Evolutionary conservation across 805 yeast genomes (phyloP).

Genomic region (Clavispora fructus): DNA sequence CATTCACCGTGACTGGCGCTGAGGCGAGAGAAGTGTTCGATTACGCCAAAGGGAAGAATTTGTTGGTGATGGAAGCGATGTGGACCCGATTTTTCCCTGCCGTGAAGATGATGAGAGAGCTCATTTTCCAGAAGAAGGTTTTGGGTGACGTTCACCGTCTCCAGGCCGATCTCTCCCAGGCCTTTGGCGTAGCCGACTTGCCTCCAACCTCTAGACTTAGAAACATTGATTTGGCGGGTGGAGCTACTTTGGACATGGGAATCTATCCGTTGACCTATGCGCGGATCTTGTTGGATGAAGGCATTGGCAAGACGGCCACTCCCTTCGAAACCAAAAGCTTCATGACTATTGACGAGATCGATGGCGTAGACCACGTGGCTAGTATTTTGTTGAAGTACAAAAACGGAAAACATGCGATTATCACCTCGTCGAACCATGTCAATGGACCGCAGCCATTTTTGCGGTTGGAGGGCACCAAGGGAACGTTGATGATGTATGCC

Average conservation of each 20-base stretch:
- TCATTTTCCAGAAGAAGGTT: constrained; percentile 34
- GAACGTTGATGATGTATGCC: constrained; percentile 24
- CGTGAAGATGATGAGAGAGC: constrained; percentile 26
- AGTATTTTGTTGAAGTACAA: constrained; percentile 33
- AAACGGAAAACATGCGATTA: constrained; percentile 38
- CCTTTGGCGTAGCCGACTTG: constrained; percentile 27
- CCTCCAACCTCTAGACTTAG: constrained; percentile 30
- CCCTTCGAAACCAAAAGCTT: constrained; percentile 26
- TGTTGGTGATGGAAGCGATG: constrained; percentile 54
- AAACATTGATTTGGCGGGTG: constrained; percentile 47
- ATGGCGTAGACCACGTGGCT: constrained; percentile 40
- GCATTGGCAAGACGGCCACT: constrained; percentile 22
- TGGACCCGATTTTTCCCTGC: constrained; percentile 56
- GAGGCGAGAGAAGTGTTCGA: constrained; percentile 39
- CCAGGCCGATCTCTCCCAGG: constrained; percentile 33
- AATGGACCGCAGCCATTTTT: constrained; percentile 25
- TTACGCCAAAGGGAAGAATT: constrained; percentile 38
- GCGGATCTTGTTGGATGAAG: constrained; percentile 33
- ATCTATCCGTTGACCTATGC: constrained; percentile 47
- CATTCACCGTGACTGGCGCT: constrained; percentile 43
- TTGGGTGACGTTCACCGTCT: constrained; percentile 46
- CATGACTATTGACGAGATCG: constrained; percentile 28
- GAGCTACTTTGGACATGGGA: constrained; percentile 53
- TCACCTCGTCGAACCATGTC: constrained; percentile 25
- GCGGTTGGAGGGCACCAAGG: constrained; percentile 32